phyloP scores from a whole-genome alignment of 768 basidiomycete genomes.

The Phanerochaete carnosa region DNA sequence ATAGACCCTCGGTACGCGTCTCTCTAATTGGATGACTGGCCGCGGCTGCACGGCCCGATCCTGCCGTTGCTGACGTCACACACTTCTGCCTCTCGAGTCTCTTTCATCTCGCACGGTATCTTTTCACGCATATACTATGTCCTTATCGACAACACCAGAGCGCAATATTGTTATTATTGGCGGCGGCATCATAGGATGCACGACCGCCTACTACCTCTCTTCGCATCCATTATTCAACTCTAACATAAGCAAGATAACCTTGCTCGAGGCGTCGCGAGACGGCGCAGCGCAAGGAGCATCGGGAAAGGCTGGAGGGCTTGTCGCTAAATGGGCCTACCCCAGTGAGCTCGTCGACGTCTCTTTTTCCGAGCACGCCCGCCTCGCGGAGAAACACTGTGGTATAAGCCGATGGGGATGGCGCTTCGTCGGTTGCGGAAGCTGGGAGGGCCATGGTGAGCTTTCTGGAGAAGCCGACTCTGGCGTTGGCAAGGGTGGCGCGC shows the following conservation, averaged over 20 bases:
- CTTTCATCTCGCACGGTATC: not conserved
- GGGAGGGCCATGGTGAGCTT: constrained; percentile 60
- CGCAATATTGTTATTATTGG: constrained; percentile 71
- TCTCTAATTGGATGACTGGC: no score
- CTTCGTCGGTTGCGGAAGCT: constrained; percentile 66
- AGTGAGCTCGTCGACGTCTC: constrained; percentile 68
- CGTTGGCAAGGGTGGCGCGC: constrained; percentile 27
- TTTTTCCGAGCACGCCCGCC: constrained; percentile 67
- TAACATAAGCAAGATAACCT: constrained; percentile 43
- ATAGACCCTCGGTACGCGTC: no score
- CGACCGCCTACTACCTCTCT: constrained; percentile 78
- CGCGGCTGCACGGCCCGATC: no score
- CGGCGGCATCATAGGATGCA: constrained; percentile 84
- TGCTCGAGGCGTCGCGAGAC: constrained; percentile 67
- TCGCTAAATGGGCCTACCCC: constrained; percentile 84
- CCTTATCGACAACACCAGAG: not conserved
- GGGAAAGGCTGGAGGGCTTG: constrained; percentile 81
- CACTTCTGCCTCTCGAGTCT: not conserved
- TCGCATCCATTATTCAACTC: constrained; percentile 47
- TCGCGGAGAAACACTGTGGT: constrained; percentile 70
- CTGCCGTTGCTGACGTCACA: not conserved
- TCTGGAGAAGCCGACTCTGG: constrained; percentile 14
- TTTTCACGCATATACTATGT: not conserved
- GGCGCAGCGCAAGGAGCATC: constrained; percentile 77
- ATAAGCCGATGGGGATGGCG: constrained; percentile 81